Conservation (phyloP, 805 yeast genomes). For the Wickerhamiella hasegawae region DNA sequence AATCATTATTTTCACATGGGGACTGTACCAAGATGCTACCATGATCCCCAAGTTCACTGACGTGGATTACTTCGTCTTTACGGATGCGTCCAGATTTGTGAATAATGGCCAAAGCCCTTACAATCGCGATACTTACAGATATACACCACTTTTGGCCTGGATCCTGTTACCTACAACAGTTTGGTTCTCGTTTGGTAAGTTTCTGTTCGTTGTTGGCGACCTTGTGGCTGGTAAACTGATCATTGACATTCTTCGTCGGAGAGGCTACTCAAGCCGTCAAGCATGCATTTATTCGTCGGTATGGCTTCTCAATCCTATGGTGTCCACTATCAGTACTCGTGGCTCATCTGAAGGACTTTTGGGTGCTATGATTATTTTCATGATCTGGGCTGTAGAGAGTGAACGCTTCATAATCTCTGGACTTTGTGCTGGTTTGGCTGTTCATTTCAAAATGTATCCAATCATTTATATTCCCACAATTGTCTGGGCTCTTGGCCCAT, state of each 20-base stretch:
- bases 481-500: conserved; percentile 27
- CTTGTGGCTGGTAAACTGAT: conserved; percentile 60
- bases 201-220: conserved; percentile 63
- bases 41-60: conserved; percentile 82
- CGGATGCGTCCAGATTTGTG: conserved; percentile 76
- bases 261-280: conserved; percentile 19
- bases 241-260: conserved; percentile 25
- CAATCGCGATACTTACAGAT: conserved; percentile 72
- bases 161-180: conserved; percentile 49
- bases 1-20: conserved; percentile 53
- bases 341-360: conserved; percentile 87
- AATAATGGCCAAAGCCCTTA: conserved; percentile 56
- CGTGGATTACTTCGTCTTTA: conserved; percentile 82
- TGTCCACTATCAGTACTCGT: conserved; percentile 75
- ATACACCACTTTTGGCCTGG: conserved; percentile 87
- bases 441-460: conserved; percentile 88
- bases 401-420: conserved; percentile 25
- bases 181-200: conserved; percentile 55
- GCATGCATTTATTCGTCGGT: conserved; percentile 35
- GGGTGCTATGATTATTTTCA: conserved; percentile 55
- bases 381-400: conserved; percentile 31
- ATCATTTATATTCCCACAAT: conserved; percentile 71
- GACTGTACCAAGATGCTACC: conserved; percentile 69
- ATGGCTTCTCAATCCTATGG: conserved; percentile 94
- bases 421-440: conserved; percentile 51